These are phyloP conservation scores for Termitomyces sp. DNA, from an alignment of 768 basidiomycete genomes.

Conservation along the genomic window DNA sequence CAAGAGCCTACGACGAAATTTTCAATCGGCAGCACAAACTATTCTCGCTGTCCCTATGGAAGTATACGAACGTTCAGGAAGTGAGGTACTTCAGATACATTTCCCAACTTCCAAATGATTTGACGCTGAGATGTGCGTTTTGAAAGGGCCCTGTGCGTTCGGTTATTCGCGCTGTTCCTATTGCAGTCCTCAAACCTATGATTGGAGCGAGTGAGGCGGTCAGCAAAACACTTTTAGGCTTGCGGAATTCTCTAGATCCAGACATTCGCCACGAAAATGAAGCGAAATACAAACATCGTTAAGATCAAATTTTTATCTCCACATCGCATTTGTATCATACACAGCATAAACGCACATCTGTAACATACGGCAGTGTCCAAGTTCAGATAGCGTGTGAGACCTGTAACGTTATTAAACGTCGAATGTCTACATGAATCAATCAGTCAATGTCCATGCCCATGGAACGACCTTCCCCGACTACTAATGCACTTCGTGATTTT, in stretches of 20 bases:
- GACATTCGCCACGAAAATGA: conserved; percentile 76
- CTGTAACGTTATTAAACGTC: not conserved
- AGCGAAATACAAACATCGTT: conserved; percentile 90
- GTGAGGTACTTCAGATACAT: conserved; percentile 55
- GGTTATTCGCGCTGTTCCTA: conserved; percentile 94
- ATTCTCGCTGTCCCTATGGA: conserved; percentile 99
- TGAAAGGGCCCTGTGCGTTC: conserved; percentile 84
- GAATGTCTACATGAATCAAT: not conserved
- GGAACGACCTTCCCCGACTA: conserved; percentile 77
- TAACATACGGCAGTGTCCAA: not conserved
- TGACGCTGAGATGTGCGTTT: conserved; percentile 7
- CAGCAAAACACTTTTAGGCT: conserved; percentile 89
- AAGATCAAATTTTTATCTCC: conserved; percentile 11
- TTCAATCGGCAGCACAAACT: conserved; percentile 94
- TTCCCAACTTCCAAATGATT: not conserved
- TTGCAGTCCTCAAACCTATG: conserved; percentile 96
- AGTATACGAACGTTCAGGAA: conserved; percentile 91
- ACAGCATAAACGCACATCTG: conserved; percentile 9
- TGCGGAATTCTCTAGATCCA: conserved; percentile 92
- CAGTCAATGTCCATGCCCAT: conserved; percentile 88
- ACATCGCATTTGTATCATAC: conserved; percentile 16
- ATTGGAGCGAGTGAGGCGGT: conserved; percentile 97
- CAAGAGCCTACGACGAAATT: conserved; percentile 76
- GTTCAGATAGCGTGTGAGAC: not conserved
- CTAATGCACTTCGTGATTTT: conserved; percentile 65